Evolutionary conservation across 805 yeast genomes (phyloP).

Genomic region (Hanseniaspora occidentalis): DNA sequence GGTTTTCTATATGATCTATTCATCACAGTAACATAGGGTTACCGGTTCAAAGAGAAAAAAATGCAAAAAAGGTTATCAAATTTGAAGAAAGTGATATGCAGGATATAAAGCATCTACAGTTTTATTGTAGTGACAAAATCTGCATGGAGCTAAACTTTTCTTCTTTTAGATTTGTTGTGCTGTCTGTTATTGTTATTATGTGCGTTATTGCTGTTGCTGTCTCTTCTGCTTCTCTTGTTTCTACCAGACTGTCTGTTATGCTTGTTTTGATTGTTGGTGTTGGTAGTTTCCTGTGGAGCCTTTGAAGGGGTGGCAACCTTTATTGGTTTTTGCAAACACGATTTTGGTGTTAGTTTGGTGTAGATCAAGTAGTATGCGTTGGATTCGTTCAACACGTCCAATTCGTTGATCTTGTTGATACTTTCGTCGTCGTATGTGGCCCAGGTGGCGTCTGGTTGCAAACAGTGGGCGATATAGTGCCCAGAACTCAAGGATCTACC

Average conservation of each 20-base stretch:
- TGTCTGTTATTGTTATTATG: too few species aligned
- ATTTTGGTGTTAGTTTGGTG: conserved; percentile 57
- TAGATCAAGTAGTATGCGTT: conserved; percentile 86
- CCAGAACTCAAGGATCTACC: conserved; percentile 90
- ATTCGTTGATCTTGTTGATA: conserved; percentile 58
- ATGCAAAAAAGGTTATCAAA: too few species aligned
- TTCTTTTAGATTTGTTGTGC: too few species aligned
- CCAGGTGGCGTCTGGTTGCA: conserved; percentile 90
- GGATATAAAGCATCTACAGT: too few species aligned
- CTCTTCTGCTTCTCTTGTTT: not conserved
- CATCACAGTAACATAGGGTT: too few species aligned
- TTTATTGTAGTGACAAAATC: too few species aligned
- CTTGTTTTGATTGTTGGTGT: not conserved
- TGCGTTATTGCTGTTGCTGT: not conserved
- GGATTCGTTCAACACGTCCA: conserved; percentile 66
- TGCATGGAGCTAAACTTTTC: too few species aligned
- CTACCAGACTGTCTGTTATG: too few species aligned
- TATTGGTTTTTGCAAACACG: conserved; percentile 7
- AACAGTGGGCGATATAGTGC: conserved; percentile 82
- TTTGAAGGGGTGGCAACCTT: not conserved
- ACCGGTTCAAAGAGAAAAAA: too few species aligned
- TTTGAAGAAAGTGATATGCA: too few species aligned
- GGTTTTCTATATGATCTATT: too few species aligned
- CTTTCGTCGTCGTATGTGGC: conserved; percentile 90
- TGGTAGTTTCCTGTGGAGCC: conserved; percentile 1